Evolutionary conservation across 2,329 filamentous ascomycete genomes (phyloP).

Genomic region (Paraconiothyrium brasiliense): DNA sequence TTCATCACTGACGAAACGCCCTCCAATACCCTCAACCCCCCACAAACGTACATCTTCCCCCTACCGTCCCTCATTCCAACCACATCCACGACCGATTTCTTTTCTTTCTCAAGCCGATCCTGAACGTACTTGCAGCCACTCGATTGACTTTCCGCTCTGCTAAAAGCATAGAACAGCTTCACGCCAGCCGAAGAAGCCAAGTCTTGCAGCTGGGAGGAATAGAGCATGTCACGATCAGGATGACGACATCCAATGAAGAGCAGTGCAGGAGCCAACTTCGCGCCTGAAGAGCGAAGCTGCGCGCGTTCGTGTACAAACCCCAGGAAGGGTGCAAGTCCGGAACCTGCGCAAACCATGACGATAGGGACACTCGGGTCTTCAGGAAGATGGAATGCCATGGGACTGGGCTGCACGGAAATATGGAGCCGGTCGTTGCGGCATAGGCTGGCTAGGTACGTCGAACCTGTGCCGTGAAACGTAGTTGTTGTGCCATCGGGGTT

Average conservation of each 20-base stretch:
- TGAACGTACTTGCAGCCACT: not conserved
- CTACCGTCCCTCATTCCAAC: not conserved
- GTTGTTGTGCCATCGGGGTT: not conserved
- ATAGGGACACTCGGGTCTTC: constrained; percentile 53
- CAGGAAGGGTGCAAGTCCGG: constrained; percentile 43
- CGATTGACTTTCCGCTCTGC: not conserved
- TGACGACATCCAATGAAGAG: constrained; percentile 5
- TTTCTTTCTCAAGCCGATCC: not conserved
- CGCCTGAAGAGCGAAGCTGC: not conserved
- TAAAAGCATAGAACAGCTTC: not conserved
- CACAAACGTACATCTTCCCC: not conserved
- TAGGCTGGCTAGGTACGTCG: constrained; percentile 46
- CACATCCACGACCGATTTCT: not conserved
- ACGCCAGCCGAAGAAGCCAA: not conserved
- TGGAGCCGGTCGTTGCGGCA: constrained; percentile 45
- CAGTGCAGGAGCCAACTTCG: not conserved
- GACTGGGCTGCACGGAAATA: constrained; percentile 43
- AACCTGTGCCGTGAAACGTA: constrained; percentile 48
- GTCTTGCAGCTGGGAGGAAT: not conserved
- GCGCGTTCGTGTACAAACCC: constrained; percentile 47
- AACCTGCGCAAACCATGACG: constrained; percentile 54
- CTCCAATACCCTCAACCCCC: not conserved
- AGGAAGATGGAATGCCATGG: constrained; percentile 51
- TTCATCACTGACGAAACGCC: not conserved
- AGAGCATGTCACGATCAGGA: constrained; percentile 3